These are phyloP conservation scores for Passiflora organensis DNA, from an alignment of 345 rosid species.

Conservation along the genomic window DNA sequence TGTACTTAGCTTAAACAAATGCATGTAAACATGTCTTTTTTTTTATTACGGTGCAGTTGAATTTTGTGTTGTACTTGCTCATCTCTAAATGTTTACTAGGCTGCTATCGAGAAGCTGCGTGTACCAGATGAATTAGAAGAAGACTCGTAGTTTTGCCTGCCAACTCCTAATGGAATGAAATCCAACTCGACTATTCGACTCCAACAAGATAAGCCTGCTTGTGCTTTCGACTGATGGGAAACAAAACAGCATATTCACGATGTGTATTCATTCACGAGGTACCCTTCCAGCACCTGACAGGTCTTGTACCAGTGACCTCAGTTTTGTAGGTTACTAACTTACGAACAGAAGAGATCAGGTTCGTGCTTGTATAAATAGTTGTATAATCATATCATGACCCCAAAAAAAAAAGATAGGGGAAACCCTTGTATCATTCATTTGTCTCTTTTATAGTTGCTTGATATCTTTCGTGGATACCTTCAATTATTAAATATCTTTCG, in stretches of 20 bases:
- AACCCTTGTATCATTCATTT: conserved; percentile 16
- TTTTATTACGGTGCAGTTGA: not conserved
- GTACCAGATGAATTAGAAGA: conserved; percentile 92
- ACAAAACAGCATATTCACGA: conserved; percentile 12
- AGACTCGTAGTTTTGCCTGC: conserved; percentile 27
- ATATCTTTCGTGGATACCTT: not conserved
- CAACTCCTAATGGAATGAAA: too few relatives aligned
- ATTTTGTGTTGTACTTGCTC: conserved; percentile 1
- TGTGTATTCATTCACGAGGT: not conserved
- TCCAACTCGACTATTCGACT: conserved; percentile 19
- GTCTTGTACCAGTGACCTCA: conserved; percentile 21
- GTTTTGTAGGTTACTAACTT: conserved; percentile 24
- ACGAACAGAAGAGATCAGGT: conserved; percentile 9
- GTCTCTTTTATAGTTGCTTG: conserved; percentile 10
- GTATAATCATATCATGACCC: conserved; percentile 5
- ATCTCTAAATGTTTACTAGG: conserved; percentile 38
- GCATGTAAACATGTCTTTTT: not conserved
- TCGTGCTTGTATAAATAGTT: conserved; percentile 19
- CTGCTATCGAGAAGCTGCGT: conserved; percentile 94
- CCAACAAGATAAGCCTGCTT: conserved; percentile 28
- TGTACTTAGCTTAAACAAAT: too few relatives aligned
- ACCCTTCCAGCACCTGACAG: conserved; percentile 9
- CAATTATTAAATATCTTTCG: too few relatives aligned
- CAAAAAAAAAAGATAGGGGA: too few relatives aligned
- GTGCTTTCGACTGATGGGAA: conserved; percentile 37